These are phyloP conservation scores for Sanguinoderma infundibulare DNA, from an alignment of 1,284 basidiomycete genomes.

Conservation along the genomic window DNA sequence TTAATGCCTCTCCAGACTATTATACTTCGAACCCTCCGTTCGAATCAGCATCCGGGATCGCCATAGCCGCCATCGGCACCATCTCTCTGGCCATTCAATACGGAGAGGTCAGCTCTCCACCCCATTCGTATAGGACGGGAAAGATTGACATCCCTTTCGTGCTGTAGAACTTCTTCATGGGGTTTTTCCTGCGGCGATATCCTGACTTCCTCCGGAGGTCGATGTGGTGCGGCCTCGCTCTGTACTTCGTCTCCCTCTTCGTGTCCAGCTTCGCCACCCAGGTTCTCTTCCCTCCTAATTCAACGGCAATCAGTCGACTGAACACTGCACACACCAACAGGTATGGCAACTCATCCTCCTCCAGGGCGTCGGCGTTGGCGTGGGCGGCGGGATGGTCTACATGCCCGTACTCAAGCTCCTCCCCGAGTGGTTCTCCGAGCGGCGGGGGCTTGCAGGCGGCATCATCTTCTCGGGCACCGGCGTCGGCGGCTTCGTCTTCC, in stretches of 20 bases:
- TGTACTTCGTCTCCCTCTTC: slow-evolving; percentile 26
- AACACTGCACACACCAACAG: slow-evolving; percentile 9
- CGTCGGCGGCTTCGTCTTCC: slow-evolving; percentile 33
- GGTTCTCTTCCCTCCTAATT: slow-evolving; percentile 6
- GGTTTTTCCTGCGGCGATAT: slow-evolving; percentile 29
- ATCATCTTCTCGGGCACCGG: slow-evolving; percentile 35
- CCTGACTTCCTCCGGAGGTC: slow-evolving; percentile 27
- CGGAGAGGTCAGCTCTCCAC: slow-evolving; percentile 16
- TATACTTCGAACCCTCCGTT: slow-evolving; percentile 22
- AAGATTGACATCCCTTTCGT: too few relatives aligned
- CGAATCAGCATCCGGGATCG: slow-evolving; percentile 13
- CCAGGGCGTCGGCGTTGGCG: slow-evolving; percentile 32
- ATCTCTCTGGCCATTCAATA: slow-evolving; percentile 22
- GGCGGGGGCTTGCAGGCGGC: slow-evolving; percentile 31
- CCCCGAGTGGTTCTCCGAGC: slow-evolving; percentile 27
- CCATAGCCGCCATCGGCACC: slow-evolving; percentile 20
- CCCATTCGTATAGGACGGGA: too few relatives aligned
- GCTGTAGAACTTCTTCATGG: slow-evolving; percentile 24
- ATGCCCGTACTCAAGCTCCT: slow-evolving; percentile 30
- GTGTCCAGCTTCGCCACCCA: slow-evolving; percentile 32
- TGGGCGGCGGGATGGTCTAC: slow-evolving; percentile 30
- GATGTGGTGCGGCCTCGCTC: slow-evolving; percentile 28
- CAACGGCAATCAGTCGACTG: not conserved
- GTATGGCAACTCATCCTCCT: slow-evolving; percentile 32
- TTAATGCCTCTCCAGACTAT: slow-evolving; percentile 22